A percentile compares a stretch with the other conserved stretches of the same genome.
phyloP scores from a whole-genome alignment of 2,329 filamentous ascomycete genomes.

The Neonectria faginata region DNA sequence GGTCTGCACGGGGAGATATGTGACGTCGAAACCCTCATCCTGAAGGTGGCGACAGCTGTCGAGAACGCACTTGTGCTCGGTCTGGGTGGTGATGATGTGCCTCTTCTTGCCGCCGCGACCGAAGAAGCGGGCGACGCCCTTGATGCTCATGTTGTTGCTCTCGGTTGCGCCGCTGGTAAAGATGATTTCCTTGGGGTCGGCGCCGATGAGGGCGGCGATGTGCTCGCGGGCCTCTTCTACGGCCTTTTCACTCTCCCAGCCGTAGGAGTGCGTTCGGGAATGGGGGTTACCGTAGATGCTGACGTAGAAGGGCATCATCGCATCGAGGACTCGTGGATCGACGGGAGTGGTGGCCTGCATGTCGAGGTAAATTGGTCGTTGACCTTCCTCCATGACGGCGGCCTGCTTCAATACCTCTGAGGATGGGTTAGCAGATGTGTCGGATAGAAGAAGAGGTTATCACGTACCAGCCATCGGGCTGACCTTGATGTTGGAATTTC shows the following conservation, averaged over 20 bases:
- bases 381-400: constrained; percentile 91
- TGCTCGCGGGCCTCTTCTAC: constrained; percentile 88
- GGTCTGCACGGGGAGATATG: constrained; percentile 91
- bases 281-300: constrained; percentile 97
- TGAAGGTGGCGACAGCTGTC: constrained; percentile 97
- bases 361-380: constrained; percentile 95
- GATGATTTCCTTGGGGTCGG: constrained; percentile 97
- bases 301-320: constrained; percentile 95
- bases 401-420: constrained; percentile 88
- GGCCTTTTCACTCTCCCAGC: constrained; percentile 97
- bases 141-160: constrained; percentile 99
- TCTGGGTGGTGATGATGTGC: constrained; percentile 97
- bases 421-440: constrained; percentile 34
- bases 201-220: constrained; percentile 88
- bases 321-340: constrained; percentile 93
- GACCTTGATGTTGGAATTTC: constrained; percentile 76
- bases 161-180: constrained; percentile 98
- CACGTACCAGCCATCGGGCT: constrained; percentile 76
- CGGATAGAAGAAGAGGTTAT: background rate
- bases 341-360: constrained; percentile 98
- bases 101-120: constrained; percentile 95
- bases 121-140: constrained; percentile 96
- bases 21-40: constrained; percentile 95
- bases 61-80: constrained; percentile 98
- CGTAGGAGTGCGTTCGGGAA: constrained; percentile 96